A percentile compares a stretch with the other conserved stretches of the same genome.
These are phyloP conservation scores for Cladosporium phlei DNA, from an alignment of 2,329 filamentous ascomycete genomes.

Conservation along the genomic window DNA sequence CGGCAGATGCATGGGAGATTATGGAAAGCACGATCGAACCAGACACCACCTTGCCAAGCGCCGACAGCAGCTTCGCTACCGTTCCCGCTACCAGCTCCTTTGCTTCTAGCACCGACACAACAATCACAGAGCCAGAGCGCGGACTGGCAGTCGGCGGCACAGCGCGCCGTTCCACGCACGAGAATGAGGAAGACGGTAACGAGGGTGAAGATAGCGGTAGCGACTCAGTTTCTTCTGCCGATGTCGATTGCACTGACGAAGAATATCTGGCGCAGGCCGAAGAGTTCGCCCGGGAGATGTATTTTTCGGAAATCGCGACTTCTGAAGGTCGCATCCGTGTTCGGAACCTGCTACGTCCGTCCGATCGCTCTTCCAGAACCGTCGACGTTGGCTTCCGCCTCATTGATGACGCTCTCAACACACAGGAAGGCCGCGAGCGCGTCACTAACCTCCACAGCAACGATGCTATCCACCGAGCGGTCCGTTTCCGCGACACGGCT, in stretches of 20 bases:
- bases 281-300: conserved; percentile 27
- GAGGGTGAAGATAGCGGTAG: conserved; percentile 47
- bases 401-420: conserved; percentile 28
- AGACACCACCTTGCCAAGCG: conserved; percentile 74
- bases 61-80: conserved; percentile 77
- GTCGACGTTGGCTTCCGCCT: conserved; percentile 31
- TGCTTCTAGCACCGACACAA: conserved; percentile 29
- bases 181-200: conserved; percentile 48
- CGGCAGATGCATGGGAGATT: conserved; percentile 67
- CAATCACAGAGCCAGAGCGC: conserved; percentile 25
- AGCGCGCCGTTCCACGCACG: conserved; percentile 26
- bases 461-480: conserved; percentile 2
- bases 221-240: conserved; percentile 47
- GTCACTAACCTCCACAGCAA: conserved; percentile 19
- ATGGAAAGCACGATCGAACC: conserved; percentile 75
- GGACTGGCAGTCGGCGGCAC: conserved; percentile 29
- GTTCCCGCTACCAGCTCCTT: conserved; percentile 51
- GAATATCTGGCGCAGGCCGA: conserved; percentile 22
- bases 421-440: conserved; percentile 24
- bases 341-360: conserved; percentile 25
- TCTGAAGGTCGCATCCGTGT: conserved; percentile 26
- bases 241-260: conserved; percentile 40
- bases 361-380: conserved; percentile 19
- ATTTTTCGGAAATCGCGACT: conserved; percentile 23
- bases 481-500: not conserved